Base-by-base conservation (phyloP, 2,329 filamentous ascomycete genomes). In the Colletotrichum neosansevieriae region DNA sequence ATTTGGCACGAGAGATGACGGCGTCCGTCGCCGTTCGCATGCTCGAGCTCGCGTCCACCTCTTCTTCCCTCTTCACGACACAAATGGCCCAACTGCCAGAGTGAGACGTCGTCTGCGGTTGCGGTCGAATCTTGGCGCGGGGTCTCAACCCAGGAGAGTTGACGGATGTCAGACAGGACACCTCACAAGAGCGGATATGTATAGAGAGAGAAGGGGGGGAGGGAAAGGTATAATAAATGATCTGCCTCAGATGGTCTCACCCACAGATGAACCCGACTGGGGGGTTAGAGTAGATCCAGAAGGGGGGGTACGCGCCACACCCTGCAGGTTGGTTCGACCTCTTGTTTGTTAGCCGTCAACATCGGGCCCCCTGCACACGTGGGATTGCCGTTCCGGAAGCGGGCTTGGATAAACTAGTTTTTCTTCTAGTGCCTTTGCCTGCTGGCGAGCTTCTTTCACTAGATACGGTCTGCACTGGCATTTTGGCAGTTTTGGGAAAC, bases 321-420 rank as follows among this genome's bases (percentile, higher is more conserved):
- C 54, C 40, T 59, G 61, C 49, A 65, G 51, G 54, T 45, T 56
- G 64, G 64, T n/a, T 58, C 60, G 58, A 19, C 45, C 11, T 49
- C 32, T 38, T 50, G 21, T 38, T 40, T 36, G 24, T 21, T 58
- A 47, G 64, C 59, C 60, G 47, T 59, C 61, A 50, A 47, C 47
- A 42, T 38, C 40, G 40, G 65, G 34, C 19, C 54, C 65, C 65
- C 42, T 59, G 65, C 24, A 59, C 65, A 68, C 65, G 65, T 68
- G 61, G 65, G 34, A 68, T 34, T 49, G 40, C 7, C 40, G 40
- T 29, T 36, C 65, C 61, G 65, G 54, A 68, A 65, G 61, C 61
- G 40, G 40, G 65, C 5, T 58, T 32, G 47, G 45, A 29, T 51
- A 17, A 54, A 44, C 61, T 64, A 49, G 17, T 11, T n/a, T n/a